phyloP scores from a whole-genome alignment of 129 eudicot species.

The Helianthus annuus region DNA sequence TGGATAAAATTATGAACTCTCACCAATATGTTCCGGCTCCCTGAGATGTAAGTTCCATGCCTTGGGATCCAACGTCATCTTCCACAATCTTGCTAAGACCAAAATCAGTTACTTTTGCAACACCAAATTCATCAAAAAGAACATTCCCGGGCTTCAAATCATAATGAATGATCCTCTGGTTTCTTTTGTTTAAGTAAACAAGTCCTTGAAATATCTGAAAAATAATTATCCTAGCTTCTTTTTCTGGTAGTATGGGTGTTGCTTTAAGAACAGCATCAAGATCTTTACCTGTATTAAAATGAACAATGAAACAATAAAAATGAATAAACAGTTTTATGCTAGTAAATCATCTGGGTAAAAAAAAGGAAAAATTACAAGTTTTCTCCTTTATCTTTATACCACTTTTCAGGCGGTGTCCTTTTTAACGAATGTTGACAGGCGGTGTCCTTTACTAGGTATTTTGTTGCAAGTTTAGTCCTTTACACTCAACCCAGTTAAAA shows the following conservation, averaged over 20 bases:
- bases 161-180: constrained; percentile 91
- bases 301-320: not conserved
- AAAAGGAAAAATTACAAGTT: too few relatives aligned
- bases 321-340: not conserved
- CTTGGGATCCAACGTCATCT: constrained; percentile 97
- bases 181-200: constrained; percentile 84
- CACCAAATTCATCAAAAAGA: constrained; percentile 85
- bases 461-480: too few relatives aligned
- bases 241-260: constrained; percentile 78
- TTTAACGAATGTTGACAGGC: too few relatives aligned
- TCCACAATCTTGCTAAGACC: constrained; percentile 99
- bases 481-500: too few relatives aligned
- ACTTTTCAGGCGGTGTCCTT: too few relatives aligned
- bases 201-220: constrained; percentile 95
- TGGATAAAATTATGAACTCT: constrained; percentile 27
- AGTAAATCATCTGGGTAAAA: not conserved
- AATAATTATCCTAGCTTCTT: constrained; percentile 85
- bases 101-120: constrained; percentile 95
- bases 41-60: constrained; percentile 99
- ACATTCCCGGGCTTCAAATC: constrained; percentile 99
- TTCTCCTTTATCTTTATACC: too few relatives aligned
- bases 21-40: constrained; percentile 99
- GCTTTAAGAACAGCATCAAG: constrained; percentile 92
- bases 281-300: constrained; percentile 68
- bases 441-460: too few relatives aligned